Percentiles rank a stretch among this genome's conserved stretches.
Evolutionary conservation across 2,329 filamentous ascomycete genomes (phyloP).

Genomic region (Didymella pomorum): DNA sequence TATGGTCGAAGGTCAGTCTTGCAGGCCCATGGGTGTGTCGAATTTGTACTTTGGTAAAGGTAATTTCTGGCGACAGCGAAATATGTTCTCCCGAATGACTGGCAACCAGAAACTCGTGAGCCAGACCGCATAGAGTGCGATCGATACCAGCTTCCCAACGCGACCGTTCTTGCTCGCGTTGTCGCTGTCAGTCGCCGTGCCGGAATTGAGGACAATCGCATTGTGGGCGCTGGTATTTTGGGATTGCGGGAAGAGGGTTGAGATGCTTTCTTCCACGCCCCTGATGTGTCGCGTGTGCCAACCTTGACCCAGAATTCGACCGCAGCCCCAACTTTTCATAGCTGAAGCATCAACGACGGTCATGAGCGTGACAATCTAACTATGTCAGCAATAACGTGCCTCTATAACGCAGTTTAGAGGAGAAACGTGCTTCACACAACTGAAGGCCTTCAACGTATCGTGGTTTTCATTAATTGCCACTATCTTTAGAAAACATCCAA

Average conservation of each 20-base stretch:
- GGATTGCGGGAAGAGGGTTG: neutral
- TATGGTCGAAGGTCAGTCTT: neutral
- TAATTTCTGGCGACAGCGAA: neutral
- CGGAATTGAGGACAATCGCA: neutral
- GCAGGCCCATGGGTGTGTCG: neutral
- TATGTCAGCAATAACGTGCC: neutral
- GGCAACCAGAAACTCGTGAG: neutral
- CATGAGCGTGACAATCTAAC: neutral
- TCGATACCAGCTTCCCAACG: neutral
- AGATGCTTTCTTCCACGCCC: neutral
- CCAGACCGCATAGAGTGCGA: neutral
- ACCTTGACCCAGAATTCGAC: neutral
- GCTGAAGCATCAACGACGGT: neutral
- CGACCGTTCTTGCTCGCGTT: neutral
- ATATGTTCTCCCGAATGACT: no score
- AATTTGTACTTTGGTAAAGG: neutral
- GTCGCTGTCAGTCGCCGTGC: neutral
- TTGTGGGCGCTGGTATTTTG: neutral
- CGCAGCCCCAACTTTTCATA: neutral
- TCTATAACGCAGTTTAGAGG: neutral
- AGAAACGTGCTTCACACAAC: no score
- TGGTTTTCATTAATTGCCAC: no score
- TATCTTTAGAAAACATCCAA: neutral
- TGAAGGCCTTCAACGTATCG: no score
- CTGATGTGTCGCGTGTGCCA: neutral